Evolutionary conservation across 495 filamentous ascomycete species (phyloP), one percentile per base, ranked within the genome.

Genomic region (Penicillium roqueforti): DNA sequence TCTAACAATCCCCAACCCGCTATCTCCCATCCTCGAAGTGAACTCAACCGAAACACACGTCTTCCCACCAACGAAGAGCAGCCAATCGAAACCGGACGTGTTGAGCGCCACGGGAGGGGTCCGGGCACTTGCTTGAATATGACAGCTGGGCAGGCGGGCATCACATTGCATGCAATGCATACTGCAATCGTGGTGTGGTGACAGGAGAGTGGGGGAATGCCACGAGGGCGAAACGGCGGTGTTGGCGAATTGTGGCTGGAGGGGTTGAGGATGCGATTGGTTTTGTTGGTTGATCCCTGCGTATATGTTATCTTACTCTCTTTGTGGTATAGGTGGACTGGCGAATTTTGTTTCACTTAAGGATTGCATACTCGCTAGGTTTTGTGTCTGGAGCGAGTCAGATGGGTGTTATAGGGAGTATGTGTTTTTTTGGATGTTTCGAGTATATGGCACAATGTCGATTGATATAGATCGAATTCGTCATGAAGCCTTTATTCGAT

Each of bases 51-150:
- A 32, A 11, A 47, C 26, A 32, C 28, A 14, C 29, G 9, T 31
- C 28, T 31, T 4, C 5, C 19, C 19, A 18, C 6, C 10, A 14
- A 6, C 46, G 6, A 48, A 38, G 19, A n/a, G 22, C 18, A 29
- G 29, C 48, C 26, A 51, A 51, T 42, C 25, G 26, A 31, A 32
- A 19, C 11, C 8, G 19, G 7, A 7, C 32, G 7, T 16, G 3
- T 20, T 18, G 10, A 41, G 26, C 48, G 25, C 36, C 47, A 51
- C 37, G 6, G 34, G 13, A 37, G 48, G n/a, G 34, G 45, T 19
- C 36, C 37, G 36, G 23, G 48, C 36, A 51, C 48, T 41, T 31
- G 10, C 26, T 20, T 14, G 16, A 26, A 41, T 51, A 51, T 51
- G 48, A 32, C 37, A 51, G 7, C 36, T 51, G 26, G 32, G 20